Percentiles rank a stretch among this genome's conserved stretches.
Conservation (phyloP, 345 rosid genomes). For the Boechera stricta region DNA sequence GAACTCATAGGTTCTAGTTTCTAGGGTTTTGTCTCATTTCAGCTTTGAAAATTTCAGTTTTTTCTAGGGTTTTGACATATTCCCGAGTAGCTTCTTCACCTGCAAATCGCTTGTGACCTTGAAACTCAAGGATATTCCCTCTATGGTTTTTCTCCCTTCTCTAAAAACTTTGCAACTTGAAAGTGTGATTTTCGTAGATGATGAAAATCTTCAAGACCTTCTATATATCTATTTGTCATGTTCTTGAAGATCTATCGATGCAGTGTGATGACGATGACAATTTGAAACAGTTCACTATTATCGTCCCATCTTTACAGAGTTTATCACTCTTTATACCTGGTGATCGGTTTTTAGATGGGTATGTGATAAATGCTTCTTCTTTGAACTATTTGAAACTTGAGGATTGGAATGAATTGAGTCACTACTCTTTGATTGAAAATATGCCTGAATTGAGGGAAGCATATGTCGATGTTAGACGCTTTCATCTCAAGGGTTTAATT, state of each 20-base stretch:
- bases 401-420: neutral
- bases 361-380: neutral
- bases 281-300: neutral
- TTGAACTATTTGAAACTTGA: neutral
- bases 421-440: neutral
- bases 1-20: no score
- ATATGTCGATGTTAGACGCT: neutral
- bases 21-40: no score
- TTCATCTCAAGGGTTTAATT: neutral
- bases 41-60: no score
- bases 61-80: no score
- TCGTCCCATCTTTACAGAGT: neutral
- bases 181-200: neutral
- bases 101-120: constrained; percentile 3
- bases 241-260: neutral
- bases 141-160: neutral
- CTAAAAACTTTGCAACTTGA: neutral
- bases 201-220: neutral
- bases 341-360: neutral
- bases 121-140: neutral
- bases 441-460: constrained; percentile 19
- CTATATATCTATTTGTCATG: neutral
- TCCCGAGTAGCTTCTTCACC: neutral
- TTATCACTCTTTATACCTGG: neutral
- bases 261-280: no score